These are phyloP conservation scores for Neurospora sp. DNA, from an alignment of 495 filamentous ascomycete genomes.

Conservation along the genomic window DNA sequence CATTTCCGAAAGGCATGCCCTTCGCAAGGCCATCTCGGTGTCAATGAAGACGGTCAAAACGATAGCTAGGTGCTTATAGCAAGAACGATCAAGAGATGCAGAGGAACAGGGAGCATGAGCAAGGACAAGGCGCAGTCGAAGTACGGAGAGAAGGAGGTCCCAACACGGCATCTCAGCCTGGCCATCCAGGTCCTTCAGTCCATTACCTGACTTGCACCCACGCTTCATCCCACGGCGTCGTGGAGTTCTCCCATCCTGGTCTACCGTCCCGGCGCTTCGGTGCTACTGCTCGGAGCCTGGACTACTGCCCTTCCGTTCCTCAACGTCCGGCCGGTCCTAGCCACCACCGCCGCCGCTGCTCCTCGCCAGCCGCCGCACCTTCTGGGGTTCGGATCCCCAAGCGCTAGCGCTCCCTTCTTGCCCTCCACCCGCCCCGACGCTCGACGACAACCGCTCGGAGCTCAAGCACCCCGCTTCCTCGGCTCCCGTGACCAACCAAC, in stretches of 20 bases:
- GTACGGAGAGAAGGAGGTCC: neutral
- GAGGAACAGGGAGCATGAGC: neutral
- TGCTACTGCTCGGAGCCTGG: neutral
- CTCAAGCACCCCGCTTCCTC: neutral
- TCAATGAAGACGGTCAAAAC: neutral
- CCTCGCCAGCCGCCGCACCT: accelerated
- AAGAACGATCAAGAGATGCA: neutral
- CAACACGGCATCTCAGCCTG: neutral
- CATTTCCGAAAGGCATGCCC: neutral
- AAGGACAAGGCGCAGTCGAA: neutral
- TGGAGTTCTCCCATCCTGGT: too few species aligned
- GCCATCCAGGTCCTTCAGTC: neutral
- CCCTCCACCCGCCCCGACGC: neutral
- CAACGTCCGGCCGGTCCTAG: neutral
- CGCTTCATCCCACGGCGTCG: neutral
- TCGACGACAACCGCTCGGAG: neutral
- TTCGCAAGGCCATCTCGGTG: neutral
- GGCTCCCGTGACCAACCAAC: neutral
- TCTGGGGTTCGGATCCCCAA: neutral
- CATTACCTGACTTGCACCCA: neutral
- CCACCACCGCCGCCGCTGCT: neutral
- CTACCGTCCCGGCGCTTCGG: neutral
- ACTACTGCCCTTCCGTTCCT: neutral
- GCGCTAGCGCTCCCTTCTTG: neutral
- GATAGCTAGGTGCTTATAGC: neutral